Conservation (phyloP, 441 rosid species). For the Metrosideros polymorpha region DNA sequence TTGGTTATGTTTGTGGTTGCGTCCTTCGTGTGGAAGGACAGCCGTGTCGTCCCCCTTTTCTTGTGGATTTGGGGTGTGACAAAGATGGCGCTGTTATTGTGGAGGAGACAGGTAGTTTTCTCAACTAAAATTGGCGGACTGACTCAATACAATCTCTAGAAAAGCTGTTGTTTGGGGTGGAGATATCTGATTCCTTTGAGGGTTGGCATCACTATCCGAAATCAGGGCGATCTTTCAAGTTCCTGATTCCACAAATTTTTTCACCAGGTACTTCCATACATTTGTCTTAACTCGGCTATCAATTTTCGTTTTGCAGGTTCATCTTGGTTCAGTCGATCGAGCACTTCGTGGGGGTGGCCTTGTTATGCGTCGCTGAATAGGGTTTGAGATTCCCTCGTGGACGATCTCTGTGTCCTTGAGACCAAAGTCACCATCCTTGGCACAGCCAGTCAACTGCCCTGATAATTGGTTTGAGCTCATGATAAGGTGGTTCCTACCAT, state of each 20-base stretch:
- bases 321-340: background rate
- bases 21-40: no score
- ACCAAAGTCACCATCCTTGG: background rate
- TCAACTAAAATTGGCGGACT: background rate
- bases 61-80: no score
- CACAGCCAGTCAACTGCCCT: background rate
- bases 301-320: background rate
- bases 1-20: no score
- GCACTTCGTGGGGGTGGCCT: background rate
- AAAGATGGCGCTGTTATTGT: background rate
- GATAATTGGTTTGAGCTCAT: no score
- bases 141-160: background rate
- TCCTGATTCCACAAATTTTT: background rate
- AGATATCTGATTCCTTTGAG: background rate
- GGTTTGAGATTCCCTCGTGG: background rate
- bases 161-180: background rate
- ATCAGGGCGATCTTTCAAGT: background rate
- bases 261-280: background rate
- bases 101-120: background rate
- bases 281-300: background rate
- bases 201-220: background rate
- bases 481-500: background rate
- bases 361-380: background rate
- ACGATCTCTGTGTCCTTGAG: background rate
- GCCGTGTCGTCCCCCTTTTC: no score